phyloP scores from a whole-genome alignment of 805 yeast species.

The Yarrowia keelungensis region DNA sequence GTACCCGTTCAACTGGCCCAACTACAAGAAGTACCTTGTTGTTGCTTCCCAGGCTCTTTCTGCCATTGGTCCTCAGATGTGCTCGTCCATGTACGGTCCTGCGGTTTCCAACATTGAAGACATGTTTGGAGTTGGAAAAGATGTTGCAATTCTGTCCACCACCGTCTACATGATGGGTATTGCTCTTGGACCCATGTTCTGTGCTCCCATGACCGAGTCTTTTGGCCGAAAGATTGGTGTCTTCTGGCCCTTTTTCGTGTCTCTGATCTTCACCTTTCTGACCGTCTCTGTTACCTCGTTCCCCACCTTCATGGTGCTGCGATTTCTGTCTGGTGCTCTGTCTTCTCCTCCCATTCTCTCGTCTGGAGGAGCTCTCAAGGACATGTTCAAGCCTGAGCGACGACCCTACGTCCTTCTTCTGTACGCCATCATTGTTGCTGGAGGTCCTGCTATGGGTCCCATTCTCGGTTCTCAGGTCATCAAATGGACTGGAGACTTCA shows the following conservation, averaged over 20 bases:
- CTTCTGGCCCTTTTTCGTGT: slow-evolving; percentile 45
- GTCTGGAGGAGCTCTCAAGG: slow-evolving; percentile 42
- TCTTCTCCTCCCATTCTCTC: slow-evolving; percentile 41
- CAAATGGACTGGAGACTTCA: slow-evolving; percentile 28
- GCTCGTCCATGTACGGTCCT: slow-evolving; percentile 26
- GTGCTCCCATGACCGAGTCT: slow-evolving; percentile 40
- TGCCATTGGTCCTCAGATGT: slow-evolving; percentile 30
- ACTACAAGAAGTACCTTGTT: slow-evolving; percentile 19
- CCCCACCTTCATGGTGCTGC: slow-evolving; percentile 36
- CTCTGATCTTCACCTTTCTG: slow-evolving; percentile 36
- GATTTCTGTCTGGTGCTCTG: slow-evolving; percentile 40
- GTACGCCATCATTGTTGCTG: slow-evolving; percentile 41
- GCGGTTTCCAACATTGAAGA: slow-evolving; percentile 13
- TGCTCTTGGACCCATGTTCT: slow-evolving; percentile 44
- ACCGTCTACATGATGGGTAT: slow-evolving; percentile 50
- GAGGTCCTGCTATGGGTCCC: slow-evolving; percentile 42
- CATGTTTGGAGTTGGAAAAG: slow-evolving; percentile 13
- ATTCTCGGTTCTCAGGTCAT: slow-evolving; percentile 40
- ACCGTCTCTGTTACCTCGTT: slow-evolving; percentile 29
- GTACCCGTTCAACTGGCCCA: slow-evolving; percentile 40
- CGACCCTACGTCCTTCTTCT: slow-evolving; percentile 40
- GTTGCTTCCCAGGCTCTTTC: slow-evolving; percentile 37
- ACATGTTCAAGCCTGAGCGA: slow-evolving; percentile 39
- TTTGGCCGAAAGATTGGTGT: slow-evolving; percentile 43
- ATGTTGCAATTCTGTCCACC: slow-evolving; percentile 37